These are phyloP conservation scores for Lasiosphaeris hirsuta DNA, from an alignment of 495 filamentous ascomycete species.

Conservation along the genomic window DNA sequence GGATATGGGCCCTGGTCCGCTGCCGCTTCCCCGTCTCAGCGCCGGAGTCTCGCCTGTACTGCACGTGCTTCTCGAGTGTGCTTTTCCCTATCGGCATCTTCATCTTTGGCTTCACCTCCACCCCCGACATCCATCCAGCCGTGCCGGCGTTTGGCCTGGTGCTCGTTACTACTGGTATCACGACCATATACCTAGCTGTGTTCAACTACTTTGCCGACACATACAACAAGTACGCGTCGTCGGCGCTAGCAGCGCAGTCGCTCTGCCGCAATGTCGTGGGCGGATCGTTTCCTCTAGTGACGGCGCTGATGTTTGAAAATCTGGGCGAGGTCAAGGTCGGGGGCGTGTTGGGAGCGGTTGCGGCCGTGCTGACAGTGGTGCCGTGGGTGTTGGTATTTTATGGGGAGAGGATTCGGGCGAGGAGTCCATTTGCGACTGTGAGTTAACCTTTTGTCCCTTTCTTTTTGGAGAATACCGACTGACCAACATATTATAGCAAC, in stretches of 20 bases:
- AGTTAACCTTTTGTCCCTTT: slow-evolving; percentile 1
- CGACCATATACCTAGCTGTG: slow-evolving; percentile 80
- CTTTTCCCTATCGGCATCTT: slow-evolving; percentile 64
- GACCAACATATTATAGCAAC: neutral
- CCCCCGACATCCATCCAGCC: slow-evolving; percentile 68
- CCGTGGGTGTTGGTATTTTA: slow-evolving; percentile 84
- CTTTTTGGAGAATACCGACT: slow-evolving; percentile 9
- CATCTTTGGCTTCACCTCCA: slow-evolving; percentile 75
- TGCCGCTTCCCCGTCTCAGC: slow-evolving; percentile 45
- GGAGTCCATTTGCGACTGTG: slow-evolving; percentile 66
- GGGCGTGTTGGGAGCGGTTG: slow-evolving; percentile 74
- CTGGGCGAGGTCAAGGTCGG: slow-evolving; percentile 71
- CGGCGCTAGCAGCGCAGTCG: slow-evolving; percentile 82
- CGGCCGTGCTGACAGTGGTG: slow-evolving; percentile 65
- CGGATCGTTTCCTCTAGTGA: slow-evolving; percentile 78
- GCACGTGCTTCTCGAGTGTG: slow-evolving; percentile 68
- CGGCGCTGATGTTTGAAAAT: slow-evolving; percentile 64
- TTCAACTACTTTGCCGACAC: slow-evolving; percentile 96
- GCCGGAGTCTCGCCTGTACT: slow-evolving; percentile 80
- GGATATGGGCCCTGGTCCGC: slow-evolving; percentile 38
- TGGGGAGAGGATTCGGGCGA: slow-evolving; percentile 72
- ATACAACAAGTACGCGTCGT: slow-evolving; percentile 80
- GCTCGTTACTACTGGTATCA: slow-evolving; percentile 83
- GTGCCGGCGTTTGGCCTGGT: slow-evolving; percentile 67
- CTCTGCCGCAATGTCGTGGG: slow-evolving; percentile 82